Evolutionary conservation across 192 early-diverging fungal genomes (phyloP).

Genomic region (Linnemannia hyalina): DNA sequence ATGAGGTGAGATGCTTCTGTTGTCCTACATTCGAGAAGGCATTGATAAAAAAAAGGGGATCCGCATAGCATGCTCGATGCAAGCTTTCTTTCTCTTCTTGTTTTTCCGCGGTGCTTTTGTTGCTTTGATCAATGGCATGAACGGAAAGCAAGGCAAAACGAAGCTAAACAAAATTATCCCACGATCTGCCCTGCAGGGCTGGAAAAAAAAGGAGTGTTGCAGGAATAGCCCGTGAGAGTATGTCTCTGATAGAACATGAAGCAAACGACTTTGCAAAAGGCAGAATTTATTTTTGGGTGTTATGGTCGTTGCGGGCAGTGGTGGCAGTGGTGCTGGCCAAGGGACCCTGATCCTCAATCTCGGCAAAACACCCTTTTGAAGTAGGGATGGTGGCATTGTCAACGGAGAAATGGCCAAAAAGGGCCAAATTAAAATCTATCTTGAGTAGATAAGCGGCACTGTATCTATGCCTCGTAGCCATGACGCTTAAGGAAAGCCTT

Average conservation of each 20-base stretch:
- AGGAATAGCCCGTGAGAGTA: neutral
- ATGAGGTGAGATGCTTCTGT: neutral
- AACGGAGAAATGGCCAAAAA: neutral
- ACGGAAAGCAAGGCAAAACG: neutral
- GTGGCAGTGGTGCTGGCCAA: neutral
- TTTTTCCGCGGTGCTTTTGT: neutral
- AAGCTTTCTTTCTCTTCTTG: neutral
- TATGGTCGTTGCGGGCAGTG: neutral
- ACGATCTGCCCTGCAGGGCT: neutral
- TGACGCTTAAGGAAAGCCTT: slow-evolving; percentile 47
- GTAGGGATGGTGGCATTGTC: neutral
- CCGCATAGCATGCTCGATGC: neutral
- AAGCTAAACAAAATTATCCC: neutral
- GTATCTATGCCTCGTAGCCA: slow-evolving; percentile 31
- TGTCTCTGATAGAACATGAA: neutral
- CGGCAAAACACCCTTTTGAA: neutral
- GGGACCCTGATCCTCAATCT: neutral
- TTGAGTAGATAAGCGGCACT: neutral
- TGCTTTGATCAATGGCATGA: neutral
- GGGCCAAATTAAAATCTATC: neutral
- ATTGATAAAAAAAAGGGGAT: neutral
- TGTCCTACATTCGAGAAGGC: neutral
- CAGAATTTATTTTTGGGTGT: neutral
- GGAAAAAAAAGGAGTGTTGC: neutral
- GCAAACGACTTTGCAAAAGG: neutral